phyloP scores from a whole-genome alignment of 2,329 filamentous ascomycete genomes.

The Cladosporium sp. region DNA sequence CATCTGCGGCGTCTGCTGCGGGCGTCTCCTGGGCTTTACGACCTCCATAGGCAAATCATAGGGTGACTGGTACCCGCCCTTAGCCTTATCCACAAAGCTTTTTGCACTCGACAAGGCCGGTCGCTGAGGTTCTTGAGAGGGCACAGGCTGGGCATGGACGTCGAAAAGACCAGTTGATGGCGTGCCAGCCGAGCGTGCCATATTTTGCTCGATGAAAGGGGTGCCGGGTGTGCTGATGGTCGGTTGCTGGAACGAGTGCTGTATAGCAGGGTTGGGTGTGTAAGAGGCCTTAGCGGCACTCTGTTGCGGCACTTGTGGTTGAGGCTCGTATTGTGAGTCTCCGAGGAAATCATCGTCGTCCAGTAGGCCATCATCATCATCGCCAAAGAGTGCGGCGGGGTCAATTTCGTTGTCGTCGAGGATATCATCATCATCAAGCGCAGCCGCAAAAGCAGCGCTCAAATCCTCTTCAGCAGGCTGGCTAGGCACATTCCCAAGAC shows the following conservation, averaged over 20 bases:
- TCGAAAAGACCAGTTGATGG: constrained; percentile 30
- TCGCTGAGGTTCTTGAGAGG: constrained; percentile 12
- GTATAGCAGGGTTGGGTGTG: constrained; percentile 3
- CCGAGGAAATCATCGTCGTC: constrained; percentile 52
- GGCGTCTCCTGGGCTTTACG: constrained; percentile 61
- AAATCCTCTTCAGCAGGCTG: constrained; percentile 53
- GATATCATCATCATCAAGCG: constrained; percentile 63
- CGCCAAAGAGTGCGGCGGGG: constrained; percentile 64
- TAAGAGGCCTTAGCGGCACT: background rate
- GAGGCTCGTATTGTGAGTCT: constrained; percentile 18
- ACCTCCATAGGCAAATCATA: constrained; percentile 94
- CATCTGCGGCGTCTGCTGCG: constrained; percentile 37
- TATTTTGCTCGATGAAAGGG: constrained; percentile 19
- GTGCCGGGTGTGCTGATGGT: constrained; percentile 17
- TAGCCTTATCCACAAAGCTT: constrained; percentile 86
- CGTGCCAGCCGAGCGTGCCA: constrained; percentile 28
- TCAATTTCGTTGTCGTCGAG: constrained; percentile 46
- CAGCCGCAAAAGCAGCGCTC: constrained; percentile 77
- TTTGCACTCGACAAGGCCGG: constrained; percentile 52
- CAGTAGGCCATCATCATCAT: constrained; percentile 81
- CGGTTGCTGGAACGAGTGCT: constrained; percentile 5
- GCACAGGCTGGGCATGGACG: constrained; percentile 23
- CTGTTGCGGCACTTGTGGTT: background rate
- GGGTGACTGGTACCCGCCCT: constrained; percentile 87
- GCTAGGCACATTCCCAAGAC: constrained; percentile 1